These are phyloP conservation scores for Stephania yunnanensis DNA, from an alignment of 164 flowering plant species.

Conservation along the genomic window DNA sequence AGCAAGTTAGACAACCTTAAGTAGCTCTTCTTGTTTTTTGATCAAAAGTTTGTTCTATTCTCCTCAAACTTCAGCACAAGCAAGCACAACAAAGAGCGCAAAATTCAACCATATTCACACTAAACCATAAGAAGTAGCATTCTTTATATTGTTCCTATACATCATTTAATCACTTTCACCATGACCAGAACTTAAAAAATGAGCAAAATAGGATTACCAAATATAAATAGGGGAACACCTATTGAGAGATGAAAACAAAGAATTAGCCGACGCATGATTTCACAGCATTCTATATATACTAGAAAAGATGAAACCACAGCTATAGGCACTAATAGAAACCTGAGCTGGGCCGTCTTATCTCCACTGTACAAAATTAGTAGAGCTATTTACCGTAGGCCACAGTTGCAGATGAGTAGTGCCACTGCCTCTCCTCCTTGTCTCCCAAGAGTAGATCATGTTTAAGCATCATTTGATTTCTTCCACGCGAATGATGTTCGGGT, in stretches of 20 bases:
- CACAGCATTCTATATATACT: neutral
- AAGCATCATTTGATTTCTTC: neutral
- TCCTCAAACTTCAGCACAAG: too few relatives aligned
- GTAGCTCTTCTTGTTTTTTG: too few relatives aligned
- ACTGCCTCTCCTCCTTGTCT: neutral
- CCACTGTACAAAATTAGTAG: constrained; percentile 14
- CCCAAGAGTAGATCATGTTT: neutral
- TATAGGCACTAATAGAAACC: neutral
- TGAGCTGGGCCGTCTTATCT: neutral
- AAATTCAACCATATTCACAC: neutral
- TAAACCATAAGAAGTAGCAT: too few relatives aligned
- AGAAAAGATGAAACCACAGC: neutral
- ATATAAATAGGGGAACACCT: neutral
- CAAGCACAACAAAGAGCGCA: too few relatives aligned
- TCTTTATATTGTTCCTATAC: neutral
- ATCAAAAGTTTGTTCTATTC: too few relatives aligned
- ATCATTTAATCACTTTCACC: neutral
- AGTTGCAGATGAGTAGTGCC: neutral
- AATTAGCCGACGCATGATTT: neutral
- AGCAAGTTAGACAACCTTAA: too few relatives aligned
- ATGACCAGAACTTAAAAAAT: neutral
- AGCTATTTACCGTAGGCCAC: neutral
- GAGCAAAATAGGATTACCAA: neutral
- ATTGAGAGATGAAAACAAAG: neutral
- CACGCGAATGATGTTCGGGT: too few relatives aligned